Conservation (phyloP, 2,329 filamentous ascomycete genomes). For the Seiridium cupressi region DNA sequence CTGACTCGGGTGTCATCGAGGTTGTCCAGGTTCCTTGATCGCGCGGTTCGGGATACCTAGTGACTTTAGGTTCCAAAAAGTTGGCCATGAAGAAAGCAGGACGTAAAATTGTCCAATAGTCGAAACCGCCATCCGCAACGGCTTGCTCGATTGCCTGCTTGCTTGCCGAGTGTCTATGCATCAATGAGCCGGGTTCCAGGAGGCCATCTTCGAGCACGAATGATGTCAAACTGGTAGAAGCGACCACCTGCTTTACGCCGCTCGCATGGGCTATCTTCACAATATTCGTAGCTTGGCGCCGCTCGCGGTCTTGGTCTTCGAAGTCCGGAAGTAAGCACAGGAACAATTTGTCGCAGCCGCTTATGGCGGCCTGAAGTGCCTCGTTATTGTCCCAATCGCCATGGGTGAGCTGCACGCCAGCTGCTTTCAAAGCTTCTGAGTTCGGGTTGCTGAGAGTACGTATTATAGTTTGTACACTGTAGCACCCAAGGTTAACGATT, state of each 20-base stretch:
- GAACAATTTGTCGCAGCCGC: constrained; percentile 30
- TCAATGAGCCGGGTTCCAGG: background rate
- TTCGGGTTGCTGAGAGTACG: constrained; percentile 27
- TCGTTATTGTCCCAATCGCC: constrained; percentile 32
- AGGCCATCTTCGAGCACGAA: background rate
- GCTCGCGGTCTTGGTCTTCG: constrained; percentile 25
- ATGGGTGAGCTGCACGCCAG: constrained; percentile 30
- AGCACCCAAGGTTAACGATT: too few species aligned
- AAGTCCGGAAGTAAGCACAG: constrained; percentile 32
- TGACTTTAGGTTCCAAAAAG: constrained; percentile 17
- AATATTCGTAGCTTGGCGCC: constrained; percentile 26
- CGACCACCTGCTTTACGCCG: background rate
- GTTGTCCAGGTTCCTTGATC: constrained; percentile 15
- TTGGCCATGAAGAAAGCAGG: constrained; percentile 22
- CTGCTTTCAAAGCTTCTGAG: constrained; percentile 24
- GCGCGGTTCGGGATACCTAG: constrained; percentile 9
- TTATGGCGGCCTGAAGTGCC: constrained; percentile 26
- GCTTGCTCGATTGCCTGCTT: background rate
- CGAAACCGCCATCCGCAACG: constrained; percentile 22
- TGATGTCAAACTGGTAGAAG: background rate
- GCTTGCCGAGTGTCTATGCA: background rate
- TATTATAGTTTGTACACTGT: constrained; percentile 25
- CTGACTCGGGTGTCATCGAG: constrained; percentile 10
- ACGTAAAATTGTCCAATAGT: constrained; percentile 28
- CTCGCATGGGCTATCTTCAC: constrained; percentile 32